Evolutionary conservation across 2,329 filamentous ascomycete species (phyloP), one percentile per base, ranked within the genome.

Genomic region (Fusarium decemcellulare): DNA sequence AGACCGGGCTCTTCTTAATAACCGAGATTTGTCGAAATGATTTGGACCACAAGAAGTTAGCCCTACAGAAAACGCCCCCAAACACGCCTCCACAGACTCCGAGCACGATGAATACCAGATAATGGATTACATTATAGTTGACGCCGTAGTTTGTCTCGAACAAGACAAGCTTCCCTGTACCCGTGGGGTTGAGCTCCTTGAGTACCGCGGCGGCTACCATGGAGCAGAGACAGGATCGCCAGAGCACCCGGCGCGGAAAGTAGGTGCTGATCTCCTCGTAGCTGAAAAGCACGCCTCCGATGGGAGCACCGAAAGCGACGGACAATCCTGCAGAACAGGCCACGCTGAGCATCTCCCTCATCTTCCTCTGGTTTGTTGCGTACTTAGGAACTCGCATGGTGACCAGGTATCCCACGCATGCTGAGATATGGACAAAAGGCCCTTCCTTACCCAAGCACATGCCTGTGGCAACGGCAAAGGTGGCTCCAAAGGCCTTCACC

Each of bases 201-300:
- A 70, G 59, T 5, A 69, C 59, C 0, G 65, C 65, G 0, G 67
- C 66, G 2, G 67, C 67, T 0, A 70, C 62, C 1, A 70, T 46
- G 0, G 67, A 70, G 11, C 65, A 70, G 6, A 70, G 59, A 9
- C 65, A 68, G 1, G 59, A 63, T 6, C 59, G 12, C 65, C 65
- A 69, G 1, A 70, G 67, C 0, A 69, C 63, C 1, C 57, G 36
- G 2, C 65, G 62, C 0, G 67, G 67, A 14, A 70, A 70, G 11
- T 69, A 69, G 2, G 67, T 70, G 57, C 67, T 70, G 16, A 69
- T 70, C 11, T 70, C 67, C 16, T 70, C 67, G 4, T 64, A 70
- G 37, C 67, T 70, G 42, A 70, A 70, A 0, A 70, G 63, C 1
- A 70, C 67, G 0, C 67, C 65, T 11, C 67, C 67, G 0, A 70